Evolutionary conservation across 75 land plant genomes (phyloP).

Genomic region (Adiantum capillusveneris): DNA sequence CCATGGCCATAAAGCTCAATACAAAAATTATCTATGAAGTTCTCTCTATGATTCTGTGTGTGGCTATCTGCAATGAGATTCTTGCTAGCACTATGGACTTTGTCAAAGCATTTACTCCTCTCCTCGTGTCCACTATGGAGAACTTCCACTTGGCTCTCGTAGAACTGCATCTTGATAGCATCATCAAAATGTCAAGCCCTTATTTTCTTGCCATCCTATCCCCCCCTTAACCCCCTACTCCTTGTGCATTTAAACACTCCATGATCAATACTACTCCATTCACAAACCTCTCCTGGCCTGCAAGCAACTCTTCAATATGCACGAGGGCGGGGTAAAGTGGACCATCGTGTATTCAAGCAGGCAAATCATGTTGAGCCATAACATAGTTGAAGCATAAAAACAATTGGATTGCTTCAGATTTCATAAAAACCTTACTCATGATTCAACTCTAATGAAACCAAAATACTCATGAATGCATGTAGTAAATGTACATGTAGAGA

Average conservation of each 20-base stretch:
- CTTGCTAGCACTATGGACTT: slow-evolving; percentile 9
- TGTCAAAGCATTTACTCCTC: background rate
- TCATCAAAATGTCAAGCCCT: slow-evolving; percentile 61
- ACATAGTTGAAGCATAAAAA: too few relatives aligned
- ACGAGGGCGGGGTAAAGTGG: slow-evolving; percentile 42
- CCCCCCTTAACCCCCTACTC: slow-evolving; percentile 71
- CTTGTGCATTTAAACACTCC: slow-evolving; percentile 32
- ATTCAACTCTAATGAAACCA: too few relatives aligned
- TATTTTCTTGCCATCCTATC: slow-evolving; percentile 60
- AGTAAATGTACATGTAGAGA: too few relatives aligned
- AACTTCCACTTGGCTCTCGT: slow-evolving; percentile 33
- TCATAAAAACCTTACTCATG: too few relatives aligned
- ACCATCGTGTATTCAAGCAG: slow-evolving; percentile 25
- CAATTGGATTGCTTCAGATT: too few relatives aligned
- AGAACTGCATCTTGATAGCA: slow-evolving; percentile 39
- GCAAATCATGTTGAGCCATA: slow-evolving; percentile 28
- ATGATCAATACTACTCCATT: slow-evolving; percentile 40
- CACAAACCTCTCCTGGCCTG: slow-evolving; percentile 26
- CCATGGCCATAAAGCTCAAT: too few relatives aligned
- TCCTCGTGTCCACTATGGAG: slow-evolving; percentile 54
- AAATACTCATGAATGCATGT: too few relatives aligned
- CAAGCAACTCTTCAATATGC: slow-evolving; percentile 63
- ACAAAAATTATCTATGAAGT: too few relatives aligned
- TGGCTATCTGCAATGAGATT: slow-evolving; percentile 62
- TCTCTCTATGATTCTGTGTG: slow-evolving; percentile 37